These are phyloP conservation scores for Fusarium scirpi DNA, from an alignment of 2,329 filamentous ascomycete species.

Conservation along the genomic window DNA sequence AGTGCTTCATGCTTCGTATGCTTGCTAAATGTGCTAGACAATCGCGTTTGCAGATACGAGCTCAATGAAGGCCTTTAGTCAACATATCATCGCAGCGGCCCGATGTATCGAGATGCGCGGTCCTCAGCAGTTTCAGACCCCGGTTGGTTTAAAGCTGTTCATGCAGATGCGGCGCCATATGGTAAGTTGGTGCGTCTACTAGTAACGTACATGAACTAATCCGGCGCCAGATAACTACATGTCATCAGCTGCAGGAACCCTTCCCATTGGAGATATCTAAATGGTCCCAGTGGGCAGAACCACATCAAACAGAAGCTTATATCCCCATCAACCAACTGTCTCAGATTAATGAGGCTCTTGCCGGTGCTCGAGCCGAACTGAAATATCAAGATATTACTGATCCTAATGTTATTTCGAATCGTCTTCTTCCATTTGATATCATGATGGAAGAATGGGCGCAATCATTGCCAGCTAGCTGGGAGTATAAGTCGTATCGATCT, in stretches of 20 bases:
- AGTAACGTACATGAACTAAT: neutral
- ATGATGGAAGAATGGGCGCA: constrained; percentile 21
- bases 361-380: constrained; percentile 18
- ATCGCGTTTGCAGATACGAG: constrained; percentile 28
- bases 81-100: constrained; percentile 40
- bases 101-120: constrained; percentile 40
- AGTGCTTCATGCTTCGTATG: neutral
- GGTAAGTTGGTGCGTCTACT: neutral
- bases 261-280: constrained; percentile 33
- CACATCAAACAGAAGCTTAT: neutral
- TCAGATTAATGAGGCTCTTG: constrained; percentile 30
- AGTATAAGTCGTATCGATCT: constrained; percentile 25
- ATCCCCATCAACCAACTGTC: constrained; percentile 24
- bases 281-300: constrained; percentile 37
- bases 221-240: constrained; percentile 30
- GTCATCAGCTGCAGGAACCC: constrained; percentile 42
- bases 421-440: constrained; percentile 28
- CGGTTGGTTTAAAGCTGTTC: constrained; percentile 28
- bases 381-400: constrained; percentile 28
- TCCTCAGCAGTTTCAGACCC: constrained; percentile 30
- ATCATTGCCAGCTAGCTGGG: constrained; percentile 14
- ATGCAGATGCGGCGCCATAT: constrained; percentile 38
- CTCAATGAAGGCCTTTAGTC: constrained; percentile 38
- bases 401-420: constrained; percentile 6
- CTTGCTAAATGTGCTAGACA: constrained; percentile 4